phyloP scores from a whole-genome alignment of 805 yeast species.

The Cyberlindnera xishuangbannaensis region DNA sequence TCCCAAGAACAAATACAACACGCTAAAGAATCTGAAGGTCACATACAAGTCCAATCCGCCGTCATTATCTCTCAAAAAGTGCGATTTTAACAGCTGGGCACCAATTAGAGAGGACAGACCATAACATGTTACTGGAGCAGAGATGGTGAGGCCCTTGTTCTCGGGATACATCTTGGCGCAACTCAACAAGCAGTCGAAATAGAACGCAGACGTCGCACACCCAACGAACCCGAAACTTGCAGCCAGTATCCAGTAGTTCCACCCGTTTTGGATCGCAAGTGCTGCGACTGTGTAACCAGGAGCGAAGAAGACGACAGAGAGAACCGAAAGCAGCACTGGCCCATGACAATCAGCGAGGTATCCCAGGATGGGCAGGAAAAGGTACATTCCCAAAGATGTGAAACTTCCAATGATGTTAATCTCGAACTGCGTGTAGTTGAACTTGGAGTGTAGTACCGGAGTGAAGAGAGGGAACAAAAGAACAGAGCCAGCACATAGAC shows the following conservation, averaged over 20 bases:
- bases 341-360: constrained; percentile 82
- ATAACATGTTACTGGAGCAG: constrained; percentile 82
- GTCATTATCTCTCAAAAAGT: constrained; percentile 21
- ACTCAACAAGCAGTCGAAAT: constrained; percentile 65
- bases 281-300: constrained; percentile 62
- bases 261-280: constrained; percentile 25
- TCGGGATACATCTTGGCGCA: constrained; percentile 84
- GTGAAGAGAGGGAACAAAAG: constrained; percentile 78
- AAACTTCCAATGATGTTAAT: constrained; percentile 70
- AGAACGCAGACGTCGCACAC: constrained; percentile 65
- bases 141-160: constrained; percentile 72
- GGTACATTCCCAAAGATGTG: constrained; percentile 76
- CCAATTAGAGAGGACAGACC: constrained; percentile 79
- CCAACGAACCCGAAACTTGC: constrained; percentile 57
- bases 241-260: constrained; percentile 34
- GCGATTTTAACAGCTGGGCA: constrained; percentile 50
- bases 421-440: constrained; percentile 59
- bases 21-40: constrained; percentile 48
- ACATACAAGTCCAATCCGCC: constrained; percentile 39
- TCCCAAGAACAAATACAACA: constrained; percentile 51
- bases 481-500: constrained; percentile 79
- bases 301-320: constrained; percentile 54
- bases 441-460: constrained; percentile 51
- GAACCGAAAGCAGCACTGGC: constrained; percentile 60
- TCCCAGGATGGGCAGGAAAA: constrained; percentile 79